Percentiles rank a stretch among this genome's conserved stretches.
These are phyloP conservation scores for Lasiosphaeria miniovina DNA, from an alignment of 495 filamentous ascomycete genomes.

Conservation along the genomic window DNA sequence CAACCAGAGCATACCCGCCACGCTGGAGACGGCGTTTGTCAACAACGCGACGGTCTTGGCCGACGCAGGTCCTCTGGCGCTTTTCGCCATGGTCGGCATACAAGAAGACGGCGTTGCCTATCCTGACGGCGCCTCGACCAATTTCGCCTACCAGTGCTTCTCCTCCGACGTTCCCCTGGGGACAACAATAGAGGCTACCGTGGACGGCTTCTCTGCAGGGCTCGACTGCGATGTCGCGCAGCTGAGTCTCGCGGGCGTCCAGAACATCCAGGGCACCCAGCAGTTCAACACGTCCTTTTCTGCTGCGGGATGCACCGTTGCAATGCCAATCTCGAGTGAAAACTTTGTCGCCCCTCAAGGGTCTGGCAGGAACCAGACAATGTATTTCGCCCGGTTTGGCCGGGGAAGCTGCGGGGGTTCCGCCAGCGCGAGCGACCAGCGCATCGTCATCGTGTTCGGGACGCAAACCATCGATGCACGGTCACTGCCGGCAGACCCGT, in stretches of 20 bases:
- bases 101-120: conserved; percentile 18
- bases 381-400: conserved; percentile 17
- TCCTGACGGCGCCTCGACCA: conserved; percentile 18
- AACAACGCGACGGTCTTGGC: conserved; percentile 16
- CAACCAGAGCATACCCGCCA: conserved; percentile 6
- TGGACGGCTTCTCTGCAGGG: conserved; percentile 24
- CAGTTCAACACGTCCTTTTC: conserved; percentile 19
- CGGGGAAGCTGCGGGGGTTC: conserved; percentile 20
- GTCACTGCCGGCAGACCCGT: conserved; percentile 6
- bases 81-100: conserved; percentile 21
- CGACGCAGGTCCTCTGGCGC: conserved; percentile 17
- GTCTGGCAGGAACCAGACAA: conserved; percentile 6
- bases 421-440: conserved; percentile 11
- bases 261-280: conserved; percentile 5
- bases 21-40: conserved; percentile 13
- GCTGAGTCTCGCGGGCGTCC: conserved; percentile 12
- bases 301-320: conserved; percentile 12
- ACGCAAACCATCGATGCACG: conserved; percentile 12
- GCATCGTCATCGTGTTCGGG: conserved; percentile 23
- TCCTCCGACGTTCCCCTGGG: conserved; percentile 9
- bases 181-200: conserved; percentile 17
- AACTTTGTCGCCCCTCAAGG: conserved; percentile 1
- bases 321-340: conserved; percentile 12
- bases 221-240: conserved; percentile 24
- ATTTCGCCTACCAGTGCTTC: conserved; percentile 28